Base-by-base conservation (phyloP, 1,139 yeast species). In the Debaryomyces sp. region DNA sequence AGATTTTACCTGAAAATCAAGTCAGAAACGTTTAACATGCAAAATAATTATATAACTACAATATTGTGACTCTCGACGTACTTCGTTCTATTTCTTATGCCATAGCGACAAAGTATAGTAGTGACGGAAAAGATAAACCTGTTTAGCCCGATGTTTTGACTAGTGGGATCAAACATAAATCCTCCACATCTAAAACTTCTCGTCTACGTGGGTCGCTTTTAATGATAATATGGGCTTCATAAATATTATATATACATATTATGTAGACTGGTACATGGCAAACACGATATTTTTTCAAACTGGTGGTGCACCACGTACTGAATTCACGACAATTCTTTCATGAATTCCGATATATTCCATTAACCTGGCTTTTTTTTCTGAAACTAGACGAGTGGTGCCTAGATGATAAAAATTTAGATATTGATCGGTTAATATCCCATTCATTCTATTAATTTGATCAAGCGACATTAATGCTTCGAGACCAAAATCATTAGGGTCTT, bases 401-500 rank as follows among this genome's bases (percentile, higher is more conserved):
- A 36, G 24, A 1, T 36, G 13, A 10, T 36, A 36, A 36, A 29
- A 34, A 12, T 7, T 22, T 27, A 42, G 33, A 42, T 42, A 42
- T 3, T 9, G 23, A 21, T 42, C 40, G 12, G 17, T 12, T n/a
- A 12, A 17, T 10, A 17, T 22, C 5, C 45, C 33, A 42, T 32
- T 33, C 45, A 42, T 42, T 12, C 13, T 5, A 42, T 30, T 17
- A 15, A 42, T 42, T 42, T 42, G 40, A n/a, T 7, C 18, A 13
- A 41, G 44, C 17, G 45, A 42, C 7, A 23, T 33, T 42, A 42
- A 26, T 33, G 33, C 27, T 22, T 30, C 36, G 13, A 42, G 22
- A 12, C 39, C 17, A 22, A 6, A 9, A 21, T 33, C 45, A 10
- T 3, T 24, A 8, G 45, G 41, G 34, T n/a, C 1, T 17, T 17